Percentiles rank a stretch among this genome's conserved stretches.
These are phyloP conservation scores for Boletellus ananiceps DNA, from an alignment of 768 basidiomycete genomes.

Conservation along the genomic window DNA sequence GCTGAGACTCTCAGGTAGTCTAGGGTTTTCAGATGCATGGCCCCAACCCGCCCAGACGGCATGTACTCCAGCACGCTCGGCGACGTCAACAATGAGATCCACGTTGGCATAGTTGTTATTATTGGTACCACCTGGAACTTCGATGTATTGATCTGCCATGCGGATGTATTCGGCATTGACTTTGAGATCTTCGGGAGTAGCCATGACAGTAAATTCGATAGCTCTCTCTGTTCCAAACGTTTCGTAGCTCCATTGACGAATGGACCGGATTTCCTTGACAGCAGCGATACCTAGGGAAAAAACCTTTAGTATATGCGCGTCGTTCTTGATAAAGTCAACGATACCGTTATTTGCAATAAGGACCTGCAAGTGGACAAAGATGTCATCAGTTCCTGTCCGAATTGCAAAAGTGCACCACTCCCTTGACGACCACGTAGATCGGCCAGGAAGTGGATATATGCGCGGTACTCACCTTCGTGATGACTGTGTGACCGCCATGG, in stretches of 20 bases:
- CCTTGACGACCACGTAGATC: slow-evolving; percentile 2
- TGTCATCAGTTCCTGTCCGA: slow-evolving; percentile 4
- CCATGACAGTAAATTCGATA: slow-evolving; percentile 99
- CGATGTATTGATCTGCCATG: slow-evolving; percentile 99
- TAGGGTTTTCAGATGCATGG: slow-evolving; percentile 98
- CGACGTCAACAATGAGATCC: slow-evolving; percentile 96
- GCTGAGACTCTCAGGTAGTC: slow-evolving; percentile 88
- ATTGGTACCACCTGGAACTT: slow-evolving; percentile 96
- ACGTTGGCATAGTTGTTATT: slow-evolving; percentile 99
- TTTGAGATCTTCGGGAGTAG: slow-evolving; percentile 96
- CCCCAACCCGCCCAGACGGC: slow-evolving; percentile 99
- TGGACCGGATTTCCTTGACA: slow-evolving; percentile 98
- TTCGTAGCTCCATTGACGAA: slow-evolving; percentile 99
- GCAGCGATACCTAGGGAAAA: slow-evolving; percentile 82
- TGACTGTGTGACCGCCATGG: slow-evolving; percentile 95
- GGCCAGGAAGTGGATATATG: slow-evolving; percentile 14
- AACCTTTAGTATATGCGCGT: slow-evolving; percentile 21
- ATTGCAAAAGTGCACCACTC: neutral
- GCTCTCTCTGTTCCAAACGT: slow-evolving; percentile 95
- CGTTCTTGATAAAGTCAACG: slow-evolving; percentile 7
- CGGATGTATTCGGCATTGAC: slow-evolving; percentile 99
- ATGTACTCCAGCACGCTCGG: slow-evolving; percentile 94
- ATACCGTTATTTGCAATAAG: slow-evolving; percentile 97
- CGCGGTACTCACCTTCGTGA: slow-evolving; percentile 75
- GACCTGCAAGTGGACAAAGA: slow-evolving; percentile 48